Evolutionary conservation across 805 yeast species (phyloP).

Genomic region (Yarrowia sp.): DNA sequence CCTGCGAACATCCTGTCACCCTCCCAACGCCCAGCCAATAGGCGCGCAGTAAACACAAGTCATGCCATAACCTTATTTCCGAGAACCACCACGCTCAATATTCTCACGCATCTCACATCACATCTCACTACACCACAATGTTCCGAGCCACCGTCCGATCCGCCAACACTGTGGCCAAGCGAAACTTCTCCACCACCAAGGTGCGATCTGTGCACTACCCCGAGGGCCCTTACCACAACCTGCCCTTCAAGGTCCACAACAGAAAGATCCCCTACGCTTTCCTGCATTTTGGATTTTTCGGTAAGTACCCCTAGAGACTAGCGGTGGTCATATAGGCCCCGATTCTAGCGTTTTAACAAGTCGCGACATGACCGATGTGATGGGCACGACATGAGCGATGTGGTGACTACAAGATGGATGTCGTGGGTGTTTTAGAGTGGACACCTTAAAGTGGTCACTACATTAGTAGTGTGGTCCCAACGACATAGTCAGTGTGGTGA

Average conservation of each 20-base stretch:
- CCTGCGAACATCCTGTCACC: neutral
- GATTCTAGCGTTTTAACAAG: no score
- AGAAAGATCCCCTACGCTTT: constrained; percentile 87
- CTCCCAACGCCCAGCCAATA: neutral
- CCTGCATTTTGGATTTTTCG: constrained; percentile 75
- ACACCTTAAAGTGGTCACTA: neutral
- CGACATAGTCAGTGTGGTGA: neutral
- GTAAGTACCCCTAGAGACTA: constrained; percentile 42
- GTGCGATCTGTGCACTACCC: constrained; percentile 53
- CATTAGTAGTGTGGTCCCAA: neutral
- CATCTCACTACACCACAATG: constrained; percentile 13
- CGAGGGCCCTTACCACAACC: constrained; percentile 84
- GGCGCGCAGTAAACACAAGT: neutral
- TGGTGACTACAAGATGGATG: neutral
- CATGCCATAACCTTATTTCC: constrained; percentile 15
- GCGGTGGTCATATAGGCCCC: no score
- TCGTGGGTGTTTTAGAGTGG: neutral
- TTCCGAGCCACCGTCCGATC: constrained; percentile 30
- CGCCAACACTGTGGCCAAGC: constrained; percentile 31
- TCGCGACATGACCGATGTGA: neutral
- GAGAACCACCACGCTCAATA: neutral
- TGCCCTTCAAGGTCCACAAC: constrained; percentile 92
- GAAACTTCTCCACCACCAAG: constrained; percentile 39
- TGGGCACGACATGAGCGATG: neutral
- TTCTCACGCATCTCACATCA: neutral